A percentile compares a stretch with the other conserved stretches of the same genome.
Conservation (phyloP, 805 yeast genomes). For the Monosporozyma servazzii region DNA sequence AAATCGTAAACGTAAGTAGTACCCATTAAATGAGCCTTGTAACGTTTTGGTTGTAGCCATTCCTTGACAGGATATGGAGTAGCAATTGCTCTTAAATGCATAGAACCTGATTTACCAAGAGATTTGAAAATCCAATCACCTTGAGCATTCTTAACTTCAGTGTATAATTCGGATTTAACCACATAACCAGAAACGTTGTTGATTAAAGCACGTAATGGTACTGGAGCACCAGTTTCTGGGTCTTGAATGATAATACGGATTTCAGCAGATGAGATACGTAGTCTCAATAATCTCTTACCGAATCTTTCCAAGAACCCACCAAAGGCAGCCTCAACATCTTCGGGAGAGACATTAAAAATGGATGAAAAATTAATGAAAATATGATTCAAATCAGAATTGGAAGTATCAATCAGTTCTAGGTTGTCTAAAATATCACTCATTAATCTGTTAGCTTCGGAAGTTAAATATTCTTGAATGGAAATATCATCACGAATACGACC, state of each 20-base stretch:
- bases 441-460: constrained; percentile 91
- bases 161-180: constrained; percentile 88
- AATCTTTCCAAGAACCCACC: constrained; percentile 97
- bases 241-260: constrained; percentile 93
- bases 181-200: constrained; percentile 96
- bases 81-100: constrained; percentile 93
- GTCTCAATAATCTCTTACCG: constrained; percentile 93
- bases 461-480: constrained; percentile 84
- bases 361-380: constrained; percentile 96
- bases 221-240: constrained; percentile 75
- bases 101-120: constrained; percentile 87
- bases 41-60: constrained; percentile 96
- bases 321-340: constrained; percentile 94
- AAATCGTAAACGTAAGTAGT: constrained; percentile 97
- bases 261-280: constrained; percentile 95
- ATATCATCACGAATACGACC: constrained; percentile 91
- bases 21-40: constrained; percentile 96
- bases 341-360: constrained; percentile 86
- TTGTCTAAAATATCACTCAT: constrained; percentile 95
- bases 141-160: constrained; percentile 83
- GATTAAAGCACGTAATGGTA: constrained; percentile 94
- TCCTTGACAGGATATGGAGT: constrained; percentile 98
- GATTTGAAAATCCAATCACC: constrained; percentile 98
- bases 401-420: constrained; percentile 85
- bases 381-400: constrained; percentile 93